Percentiles rank a stretch among this genome's conserved stretches.
Conservation (phyloP, 2,329 filamentous ascomycete species). For the Phaeosphaeria sp. region DNA sequence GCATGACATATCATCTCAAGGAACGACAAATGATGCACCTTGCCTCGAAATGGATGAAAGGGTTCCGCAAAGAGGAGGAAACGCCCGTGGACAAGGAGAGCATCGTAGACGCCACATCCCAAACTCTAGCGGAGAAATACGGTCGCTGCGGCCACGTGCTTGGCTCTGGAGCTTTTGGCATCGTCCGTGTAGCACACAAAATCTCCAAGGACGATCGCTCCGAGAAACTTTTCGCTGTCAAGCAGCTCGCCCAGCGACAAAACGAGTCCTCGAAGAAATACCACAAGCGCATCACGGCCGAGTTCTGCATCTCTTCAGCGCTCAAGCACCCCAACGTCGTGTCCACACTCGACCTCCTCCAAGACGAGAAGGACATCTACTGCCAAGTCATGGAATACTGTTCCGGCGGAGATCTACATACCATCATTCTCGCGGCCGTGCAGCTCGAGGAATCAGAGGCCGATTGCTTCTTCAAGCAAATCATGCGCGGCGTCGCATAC, state of each 20-base stretch:
- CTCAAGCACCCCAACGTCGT: constrained; percentile 97
- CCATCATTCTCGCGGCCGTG: constrained; percentile 84
- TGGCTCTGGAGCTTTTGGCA: constrained; percentile 93
- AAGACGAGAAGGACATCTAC: constrained; percentile 96
- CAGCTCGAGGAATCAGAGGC: constrained; percentile 93
- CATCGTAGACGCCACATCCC: constrained; percentile 63
- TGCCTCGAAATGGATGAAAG: constrained; percentile 87
- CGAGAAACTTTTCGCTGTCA: constrained; percentile 95
- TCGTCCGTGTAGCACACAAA: constrained; percentile 97
- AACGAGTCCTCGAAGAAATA: constrained; percentile 97
- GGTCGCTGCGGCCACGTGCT: constrained; percentile 98
- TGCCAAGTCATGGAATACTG: constrained; percentile 99
- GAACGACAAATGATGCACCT: neutral
- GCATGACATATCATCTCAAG: neutral
- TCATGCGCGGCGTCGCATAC: constrained; percentile 98
- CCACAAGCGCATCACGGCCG: constrained; percentile 93
- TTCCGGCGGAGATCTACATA: constrained; percentile 94
- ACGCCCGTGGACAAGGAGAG: constrained; percentile 76
- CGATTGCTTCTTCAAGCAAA: constrained; percentile 98
- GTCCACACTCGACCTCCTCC: constrained; percentile 91
- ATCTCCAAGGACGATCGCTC: constrained; percentile 76
- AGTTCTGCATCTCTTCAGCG: constrained; percentile 98
- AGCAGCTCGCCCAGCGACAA: constrained; percentile 92
- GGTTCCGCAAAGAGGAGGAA: constrained; percentile 86
- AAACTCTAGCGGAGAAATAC: constrained; percentile 90